Percentiles rank a stretch among this genome's conserved stretches.
These are phyloP conservation scores for Anethum foeniculum DNA, from an alignment of 140 eudicot species.

Conservation along the genomic window DNA sequence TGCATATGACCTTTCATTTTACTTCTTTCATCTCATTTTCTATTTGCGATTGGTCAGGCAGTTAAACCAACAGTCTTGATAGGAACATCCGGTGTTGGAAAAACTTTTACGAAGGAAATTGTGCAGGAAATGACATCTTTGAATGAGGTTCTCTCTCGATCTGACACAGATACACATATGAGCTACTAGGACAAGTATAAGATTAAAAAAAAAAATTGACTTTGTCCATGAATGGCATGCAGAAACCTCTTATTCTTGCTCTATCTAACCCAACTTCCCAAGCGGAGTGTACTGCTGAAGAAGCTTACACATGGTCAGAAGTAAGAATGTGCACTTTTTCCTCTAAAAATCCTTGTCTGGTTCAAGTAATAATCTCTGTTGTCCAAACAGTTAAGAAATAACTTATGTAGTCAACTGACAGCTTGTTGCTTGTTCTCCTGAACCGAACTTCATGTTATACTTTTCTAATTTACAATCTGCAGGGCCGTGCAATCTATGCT, in stretches of 20 bases:
- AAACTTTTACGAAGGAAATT: constrained; percentile 79
- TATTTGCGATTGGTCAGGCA: constrained; percentile 35
- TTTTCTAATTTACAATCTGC: constrained; percentile 2
- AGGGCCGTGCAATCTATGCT: constrained; percentile 41
- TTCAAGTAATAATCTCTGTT: not conserved
- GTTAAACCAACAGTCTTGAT: constrained; percentile 82
- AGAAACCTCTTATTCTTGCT: constrained; percentile 64
- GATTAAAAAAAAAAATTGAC: not conserved
- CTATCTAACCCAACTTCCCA: constrained; percentile 92
- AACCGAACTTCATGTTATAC: not conserved
- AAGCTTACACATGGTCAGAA: constrained; percentile 88
- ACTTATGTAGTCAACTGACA: not conserved
- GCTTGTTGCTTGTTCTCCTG: not conserved
- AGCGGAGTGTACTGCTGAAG: constrained; percentile 93
- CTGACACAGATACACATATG: not conserved
- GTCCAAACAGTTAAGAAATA: not conserved
- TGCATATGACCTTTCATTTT: not conserved
- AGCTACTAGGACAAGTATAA: not conserved
- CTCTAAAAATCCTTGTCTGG: not conserved
- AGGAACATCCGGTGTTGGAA: constrained; percentile 96
- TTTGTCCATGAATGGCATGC: constrained; percentile 1
- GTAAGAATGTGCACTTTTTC: constrained; percentile 27
- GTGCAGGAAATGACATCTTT: constrained; percentile 75
- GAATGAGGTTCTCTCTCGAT: constrained; percentile 55
- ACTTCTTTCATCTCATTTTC: not conserved